phyloP scores from a whole-genome alignment of 2,329 filamentous ascomycete genomes.

The Phialemoniopsis sp. region DNA sequence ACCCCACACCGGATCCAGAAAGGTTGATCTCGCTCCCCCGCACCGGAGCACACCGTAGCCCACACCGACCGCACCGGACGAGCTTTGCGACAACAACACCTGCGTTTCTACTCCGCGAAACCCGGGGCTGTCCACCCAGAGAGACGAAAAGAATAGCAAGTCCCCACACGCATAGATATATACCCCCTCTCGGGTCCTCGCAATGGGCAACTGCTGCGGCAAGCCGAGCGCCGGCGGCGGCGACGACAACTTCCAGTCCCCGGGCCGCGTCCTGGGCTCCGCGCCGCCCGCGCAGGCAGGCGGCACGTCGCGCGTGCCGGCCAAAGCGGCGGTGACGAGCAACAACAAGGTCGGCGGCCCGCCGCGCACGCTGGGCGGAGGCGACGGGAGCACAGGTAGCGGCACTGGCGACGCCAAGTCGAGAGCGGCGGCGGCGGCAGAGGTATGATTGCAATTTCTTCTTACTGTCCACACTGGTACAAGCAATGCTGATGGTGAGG shows the following conservation, averaged over 20 bases:
- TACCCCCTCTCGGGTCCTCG: too few species aligned
- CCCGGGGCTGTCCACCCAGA: too few species aligned
- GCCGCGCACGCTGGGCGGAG: conserved; percentile 61
- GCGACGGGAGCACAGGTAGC: conserved; percentile 18
- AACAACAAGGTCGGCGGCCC: conserved; percentile 47
- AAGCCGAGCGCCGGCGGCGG: conserved; percentile 51
- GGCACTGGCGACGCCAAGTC: conserved; percentile 31
- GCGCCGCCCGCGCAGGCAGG: conserved; percentile 40
- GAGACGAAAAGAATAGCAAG: too few species aligned
- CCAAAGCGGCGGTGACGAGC: too few species aligned
- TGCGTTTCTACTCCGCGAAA: too few species aligned
- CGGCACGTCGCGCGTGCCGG: conserved; percentile 45
- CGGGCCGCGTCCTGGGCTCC: conserved; percentile 68
- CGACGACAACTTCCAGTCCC: conserved; percentile 61
- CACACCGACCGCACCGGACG: not conserved
- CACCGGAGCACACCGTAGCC: too few species aligned
- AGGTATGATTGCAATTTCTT: conserved; percentile 52
- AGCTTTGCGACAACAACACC: too few species aligned
- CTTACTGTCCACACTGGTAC: conserved; percentile 2
- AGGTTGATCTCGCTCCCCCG: not conserved
- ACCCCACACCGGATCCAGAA: too few species aligned
- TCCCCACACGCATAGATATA: too few species aligned
- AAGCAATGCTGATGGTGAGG: not conserved
- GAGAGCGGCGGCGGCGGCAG: conserved; percentile 76
- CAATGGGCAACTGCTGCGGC: conserved; percentile 86